phyloP scores from a whole-genome alignment of 495 filamentous ascomycete genomes.

The Hypoxylon intermedium region DNA sequence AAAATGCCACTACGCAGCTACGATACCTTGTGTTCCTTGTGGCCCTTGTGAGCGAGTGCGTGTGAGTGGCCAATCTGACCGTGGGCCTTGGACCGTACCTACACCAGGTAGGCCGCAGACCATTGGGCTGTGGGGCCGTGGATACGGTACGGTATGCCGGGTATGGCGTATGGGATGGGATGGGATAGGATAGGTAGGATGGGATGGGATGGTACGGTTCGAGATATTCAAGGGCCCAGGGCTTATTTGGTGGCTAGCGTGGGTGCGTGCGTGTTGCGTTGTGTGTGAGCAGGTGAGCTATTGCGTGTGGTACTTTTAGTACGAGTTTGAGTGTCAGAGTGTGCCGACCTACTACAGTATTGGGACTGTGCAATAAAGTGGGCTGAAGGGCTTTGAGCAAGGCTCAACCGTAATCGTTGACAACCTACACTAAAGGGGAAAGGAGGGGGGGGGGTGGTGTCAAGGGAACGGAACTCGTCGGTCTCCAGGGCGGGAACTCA shows the following conservation, averaged over 20 bases:
- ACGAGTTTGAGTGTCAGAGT: background rate
- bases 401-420: no score
- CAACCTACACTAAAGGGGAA: no score
- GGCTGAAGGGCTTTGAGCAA: slow-evolving; percentile 11
- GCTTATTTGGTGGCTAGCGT: slow-evolving; percentile 29
- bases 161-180: no score
- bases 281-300: no score
- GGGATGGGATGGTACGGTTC: no score
- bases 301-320: no score
- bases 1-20: background rate
- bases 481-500: no score
- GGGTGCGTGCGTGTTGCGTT: slow-evolving; percentile 24
- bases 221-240: slow-evolving; percentile 19
- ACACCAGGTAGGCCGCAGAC: slow-evolving; percentile 21
- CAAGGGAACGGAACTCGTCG: no score
- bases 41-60: slow-evolving; percentile 2
- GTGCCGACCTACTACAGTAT: no score
- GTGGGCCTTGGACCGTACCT: slow-evolving; percentile 18
- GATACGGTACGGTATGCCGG: no score
- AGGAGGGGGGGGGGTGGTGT: no score
- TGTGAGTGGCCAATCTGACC: slow-evolving; percentile 38
- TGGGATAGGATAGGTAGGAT: no score
- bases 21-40: slow-evolving; percentile 19
- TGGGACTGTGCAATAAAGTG: background rate
- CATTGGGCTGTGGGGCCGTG: slow-evolving; percentile 35